Base-by-base conservation (phyloP, 495 filamentous ascomycete genomes). In the Daldinia vernicosa region DNA sequence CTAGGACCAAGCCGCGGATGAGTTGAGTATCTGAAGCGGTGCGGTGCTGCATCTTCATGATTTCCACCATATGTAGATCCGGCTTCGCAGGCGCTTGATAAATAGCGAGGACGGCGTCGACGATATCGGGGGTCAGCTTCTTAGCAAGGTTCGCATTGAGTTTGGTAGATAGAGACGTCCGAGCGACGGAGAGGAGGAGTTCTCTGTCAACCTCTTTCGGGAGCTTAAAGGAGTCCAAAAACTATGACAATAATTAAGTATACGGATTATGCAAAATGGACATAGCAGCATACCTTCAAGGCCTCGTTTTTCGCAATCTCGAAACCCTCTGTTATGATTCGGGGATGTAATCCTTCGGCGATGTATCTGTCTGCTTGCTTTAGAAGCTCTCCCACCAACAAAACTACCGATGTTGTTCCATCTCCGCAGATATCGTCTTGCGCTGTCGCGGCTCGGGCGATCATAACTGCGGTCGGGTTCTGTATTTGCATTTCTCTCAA, bases 31-130 rank as follows among this genome's bases (percentile, higher is more conserved):
- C 95, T 11, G 95, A 92, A 52, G 95, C 95, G 39, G 91, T 92
- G 63, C 95, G 93, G 83, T 99, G 95, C 79, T 98, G 95, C 95
- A 99, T 99, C 77, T 96, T 98, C 96, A 98, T 98, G 71, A 99
- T 98, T 81, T 99, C 95, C 69, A 99, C 86, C 95, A 99, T 99
- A 82, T 98, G 95, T 68, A 99, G 81, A 79, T 99, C 95, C 51
- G 95, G 95, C 83, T 98, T 98, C 70, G 89, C 90, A 30, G 93
- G 92, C 28, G 93, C 80, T 76, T 91, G 86, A 83, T 97, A 94
- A 78, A 99, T 99, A 53, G 96, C 86, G 60, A 98, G 87, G 51
- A 98, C 95, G 60, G 95, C 92, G 79, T 99, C 95, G 74, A 97
- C 94, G 71, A 99, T 97, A 72, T 91, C 89, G 33, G 95, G 93